phyloP scores from a whole-genome alignment of 2,329 filamentous ascomycete genomes.

The Aspergillus terreus region DNA sequence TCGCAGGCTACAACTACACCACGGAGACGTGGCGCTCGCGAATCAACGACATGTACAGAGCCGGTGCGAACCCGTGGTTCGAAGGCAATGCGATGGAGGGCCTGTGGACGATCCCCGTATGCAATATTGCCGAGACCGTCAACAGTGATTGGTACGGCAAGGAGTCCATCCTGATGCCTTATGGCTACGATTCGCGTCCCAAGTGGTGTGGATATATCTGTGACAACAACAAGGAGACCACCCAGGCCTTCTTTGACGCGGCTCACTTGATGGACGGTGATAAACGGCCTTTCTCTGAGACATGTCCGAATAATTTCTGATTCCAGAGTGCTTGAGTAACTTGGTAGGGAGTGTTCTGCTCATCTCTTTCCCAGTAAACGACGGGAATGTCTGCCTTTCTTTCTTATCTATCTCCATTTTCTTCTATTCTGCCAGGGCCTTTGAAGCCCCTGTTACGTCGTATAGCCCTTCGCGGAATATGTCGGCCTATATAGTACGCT shows the following conservation, averaged over 20 bases:
- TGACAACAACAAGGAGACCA: neutral
- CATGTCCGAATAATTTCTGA: no score
- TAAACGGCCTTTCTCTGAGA: no score
- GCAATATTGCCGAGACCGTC: neutral
- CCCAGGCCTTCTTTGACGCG: neutral
- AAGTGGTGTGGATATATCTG: neutral
- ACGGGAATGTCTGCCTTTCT: no score
- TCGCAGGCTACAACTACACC: neutral
- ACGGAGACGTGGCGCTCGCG: neutral
- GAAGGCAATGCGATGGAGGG: neutral
- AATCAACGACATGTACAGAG: neutral
- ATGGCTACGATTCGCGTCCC: neutral
- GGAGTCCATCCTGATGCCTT: neutral
- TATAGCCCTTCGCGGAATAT: no score
- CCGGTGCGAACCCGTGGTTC: neutral
- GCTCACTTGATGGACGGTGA: neutral
- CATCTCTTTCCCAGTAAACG: no score
- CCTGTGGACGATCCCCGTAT: constrained; percentile 1
- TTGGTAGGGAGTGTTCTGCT: no score
- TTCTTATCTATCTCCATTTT: no score
- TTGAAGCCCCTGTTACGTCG: no score
- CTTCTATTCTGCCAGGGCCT: no score
- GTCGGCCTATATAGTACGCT: no score
- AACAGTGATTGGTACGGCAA: neutral
- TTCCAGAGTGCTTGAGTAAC: no score